phyloP scores from a whole-genome alignment of 2,329 filamentous ascomycete genomes.

The Polytolypa hystricis region DNA sequence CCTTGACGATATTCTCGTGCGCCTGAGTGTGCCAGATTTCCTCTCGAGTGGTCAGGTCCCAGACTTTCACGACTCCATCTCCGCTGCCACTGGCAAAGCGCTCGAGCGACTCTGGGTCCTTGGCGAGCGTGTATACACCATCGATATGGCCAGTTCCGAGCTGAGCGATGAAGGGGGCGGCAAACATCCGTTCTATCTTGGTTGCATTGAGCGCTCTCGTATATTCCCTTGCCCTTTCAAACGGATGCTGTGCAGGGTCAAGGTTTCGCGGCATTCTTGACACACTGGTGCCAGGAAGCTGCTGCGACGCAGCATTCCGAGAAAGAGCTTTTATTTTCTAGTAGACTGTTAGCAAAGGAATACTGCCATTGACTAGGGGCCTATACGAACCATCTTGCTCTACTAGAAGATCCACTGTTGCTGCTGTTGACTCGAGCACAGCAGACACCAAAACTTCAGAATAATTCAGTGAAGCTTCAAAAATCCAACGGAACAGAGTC shows the following conservation, averaged over 20 bases:
- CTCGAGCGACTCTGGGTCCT: constrained; percentile 64
- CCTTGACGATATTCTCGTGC: constrained; percentile 90
- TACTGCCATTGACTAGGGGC: background rate
- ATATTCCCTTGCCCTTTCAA: constrained; percentile 82
- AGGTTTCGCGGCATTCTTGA: constrained; percentile 43
- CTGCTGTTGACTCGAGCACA: background rate
- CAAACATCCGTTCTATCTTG: constrained; percentile 89
- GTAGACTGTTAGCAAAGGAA: constrained; percentile 2
- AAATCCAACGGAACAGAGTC: background rate
- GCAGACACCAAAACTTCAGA: background rate
- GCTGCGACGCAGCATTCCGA: constrained; percentile 35
- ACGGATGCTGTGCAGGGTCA: constrained; percentile 78
- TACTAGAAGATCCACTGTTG: no score
- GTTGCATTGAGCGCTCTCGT: constrained; percentile 70
- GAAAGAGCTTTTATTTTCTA: constrained; percentile 47
- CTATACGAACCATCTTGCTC: background rate
- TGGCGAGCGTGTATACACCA: constrained; percentile 71
- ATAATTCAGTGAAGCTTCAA: background rate
- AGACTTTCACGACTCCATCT: constrained; percentile 89
- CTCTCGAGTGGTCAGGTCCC: constrained; percentile 63
- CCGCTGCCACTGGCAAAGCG: constrained; percentile 74
- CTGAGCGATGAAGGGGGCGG: constrained; percentile 71
- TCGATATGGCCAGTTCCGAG: constrained; percentile 87
- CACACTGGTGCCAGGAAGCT: constrained; percentile 36
- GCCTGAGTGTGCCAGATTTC: constrained; percentile 70